Evolutionary conservation across 1,284 basidiomycete genomes (phyloP).

Genomic region (Malassezia psittaci): DNA sequence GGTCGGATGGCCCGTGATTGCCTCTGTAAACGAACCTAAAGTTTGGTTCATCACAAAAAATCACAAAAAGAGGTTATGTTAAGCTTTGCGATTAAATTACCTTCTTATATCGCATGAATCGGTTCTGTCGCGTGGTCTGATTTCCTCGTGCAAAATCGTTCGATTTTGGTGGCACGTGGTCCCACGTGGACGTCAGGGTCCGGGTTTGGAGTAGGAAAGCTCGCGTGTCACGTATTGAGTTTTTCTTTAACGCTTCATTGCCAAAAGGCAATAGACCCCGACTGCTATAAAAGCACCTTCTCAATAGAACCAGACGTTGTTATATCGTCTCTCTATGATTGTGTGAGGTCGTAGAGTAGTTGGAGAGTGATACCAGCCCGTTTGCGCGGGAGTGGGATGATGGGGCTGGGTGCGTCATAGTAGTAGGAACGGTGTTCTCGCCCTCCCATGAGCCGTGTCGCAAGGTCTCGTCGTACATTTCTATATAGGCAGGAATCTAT

Average conservation of each 20-base stretch:
- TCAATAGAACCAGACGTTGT: constrained; percentile 13
- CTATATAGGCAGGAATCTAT: neutral
- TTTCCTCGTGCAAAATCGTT: constrained; percentile 12
- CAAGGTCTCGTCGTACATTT: constrained; percentile 21
- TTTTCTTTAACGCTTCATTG: constrained; percentile 18
- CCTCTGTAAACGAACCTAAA: constrained; percentile 3
- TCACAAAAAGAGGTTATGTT: neutral
- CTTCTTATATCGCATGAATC: neutral
- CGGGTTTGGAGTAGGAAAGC: too few species aligned
- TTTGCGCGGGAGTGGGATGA: constrained; percentile 17
- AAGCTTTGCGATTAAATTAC: neutral
- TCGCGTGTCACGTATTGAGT: too few species aligned
- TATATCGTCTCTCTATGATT: constrained; percentile 13
- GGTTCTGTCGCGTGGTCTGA: neutral
- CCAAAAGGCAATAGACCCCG: constrained; percentile 19
- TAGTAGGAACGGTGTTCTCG: constrained; percentile 15
- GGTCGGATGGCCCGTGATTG: constrained; percentile 21
- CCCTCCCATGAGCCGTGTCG: constrained; percentile 15
- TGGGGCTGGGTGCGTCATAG: constrained; percentile 19
- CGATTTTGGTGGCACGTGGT: constrained; percentile 2
- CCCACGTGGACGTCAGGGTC: constrained; percentile 8
- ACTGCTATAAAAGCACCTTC: constrained; percentile 21
- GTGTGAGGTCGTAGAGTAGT: constrained; percentile 21
- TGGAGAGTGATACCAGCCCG: constrained; percentile 17
- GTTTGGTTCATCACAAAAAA: constrained; percentile 7